A percentile compares a stretch with the other conserved stretches of the same genome.
Evolutionary conservation across 352 stramenopile genomes (phyloP).

Genomic region (Globisporangium okanoganense): DNA sequence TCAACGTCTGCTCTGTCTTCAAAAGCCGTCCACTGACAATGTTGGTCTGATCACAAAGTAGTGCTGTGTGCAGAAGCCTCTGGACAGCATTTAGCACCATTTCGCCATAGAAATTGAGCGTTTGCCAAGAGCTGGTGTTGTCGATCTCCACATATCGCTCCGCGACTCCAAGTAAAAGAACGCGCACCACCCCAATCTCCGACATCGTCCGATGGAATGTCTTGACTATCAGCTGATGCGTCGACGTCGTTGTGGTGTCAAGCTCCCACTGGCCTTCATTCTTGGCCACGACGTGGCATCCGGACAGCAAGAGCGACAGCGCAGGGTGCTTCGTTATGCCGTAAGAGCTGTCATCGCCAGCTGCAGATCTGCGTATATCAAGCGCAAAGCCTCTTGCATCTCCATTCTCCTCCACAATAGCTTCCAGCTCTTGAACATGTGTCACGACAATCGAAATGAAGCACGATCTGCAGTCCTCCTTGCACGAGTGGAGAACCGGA

Average conservation of each 20-base stretch:
- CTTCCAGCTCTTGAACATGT: not conserved
- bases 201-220: not conserved
- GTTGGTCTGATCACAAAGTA: not conserved
- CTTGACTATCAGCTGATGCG: not conserved
- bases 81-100: not conserved
- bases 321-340: not conserved
- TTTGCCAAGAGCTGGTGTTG: not conserved
- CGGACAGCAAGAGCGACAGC: not conserved
- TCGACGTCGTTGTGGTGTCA: not conserved
- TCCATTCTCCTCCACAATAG: not conserved
- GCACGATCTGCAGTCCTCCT: not conserved
- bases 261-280: not conserved
- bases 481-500: slow-evolving; percentile 4
- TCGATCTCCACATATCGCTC: not conserved
- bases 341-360: not conserved
- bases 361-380: not conserved
- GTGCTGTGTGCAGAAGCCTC: not conserved
- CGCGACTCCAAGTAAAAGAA: not conserved
- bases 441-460: no score
- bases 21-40: not conserved
- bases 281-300: not conserved
- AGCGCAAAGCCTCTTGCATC: not conserved
- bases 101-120: not conserved
- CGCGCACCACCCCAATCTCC: not conserved
- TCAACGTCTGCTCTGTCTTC: not conserved